Evolutionary conservation across 345 rosid genomes (phyloP), one percentile per base, ranked within the genome.

Genomic region (Citrus sp.): DNA sequence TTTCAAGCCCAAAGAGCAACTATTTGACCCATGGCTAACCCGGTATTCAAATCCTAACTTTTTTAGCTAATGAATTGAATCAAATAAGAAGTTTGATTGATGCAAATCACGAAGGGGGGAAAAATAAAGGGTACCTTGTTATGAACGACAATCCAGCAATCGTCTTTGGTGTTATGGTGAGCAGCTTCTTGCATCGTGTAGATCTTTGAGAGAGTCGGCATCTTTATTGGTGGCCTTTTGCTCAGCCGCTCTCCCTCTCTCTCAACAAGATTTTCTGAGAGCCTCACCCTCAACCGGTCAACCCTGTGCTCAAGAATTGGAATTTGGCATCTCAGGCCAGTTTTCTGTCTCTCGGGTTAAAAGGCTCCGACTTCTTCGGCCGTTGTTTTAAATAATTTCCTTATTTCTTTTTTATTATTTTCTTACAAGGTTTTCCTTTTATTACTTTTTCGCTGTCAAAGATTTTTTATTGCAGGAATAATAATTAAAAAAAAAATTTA

Each of bases 111-210:
- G 9, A 34, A 13, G 40, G 32, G 2, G 22, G 12, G 54, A 4
- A 10, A 24, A 25, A 28, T 18, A 73, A 73, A 22, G 14, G 51
- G 28, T 67, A 89, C 99, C 94, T 92, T 93, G 88, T 93, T 94
- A 70, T 96, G 97, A 73, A 96, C 81, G 66, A 96, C 92, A 81
- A 93, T 54, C 99, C 99, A 96, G 86, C 97, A 96, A 79, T 92
- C 99, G 24, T 93, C 91, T 81, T 84, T 87, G 79, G 88, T 84
- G 87, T 83, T 87, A 82, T 93, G 99, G 24, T 75, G 86, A 37
- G 97, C 82, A 13, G 88, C 91, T 87, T 96, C 99, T 79, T 89
- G 87, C 90, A 91, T 88, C 18, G 92, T 67, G 79, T 60, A 88
- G 25, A 91, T 86, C 88, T 90, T 92, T 1, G 94, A 87, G 61